Evolutionary conservation across 352 stramenopile species (phyloP).

Genomic region (Sclerospora graminicola): DNA sequence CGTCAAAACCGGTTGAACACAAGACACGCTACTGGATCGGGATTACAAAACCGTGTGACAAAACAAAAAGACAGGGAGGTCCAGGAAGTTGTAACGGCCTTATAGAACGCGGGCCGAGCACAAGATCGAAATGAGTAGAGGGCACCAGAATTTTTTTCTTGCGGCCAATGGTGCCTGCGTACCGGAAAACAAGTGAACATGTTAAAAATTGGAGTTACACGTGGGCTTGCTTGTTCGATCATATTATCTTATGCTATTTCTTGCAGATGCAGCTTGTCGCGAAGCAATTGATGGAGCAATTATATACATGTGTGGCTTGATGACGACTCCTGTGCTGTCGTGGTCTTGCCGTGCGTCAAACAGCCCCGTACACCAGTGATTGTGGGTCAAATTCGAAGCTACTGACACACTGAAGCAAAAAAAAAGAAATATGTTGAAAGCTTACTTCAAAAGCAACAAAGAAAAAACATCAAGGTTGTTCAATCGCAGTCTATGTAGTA

Average conservation of each 20-base stretch:
- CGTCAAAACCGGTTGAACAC: constrained; percentile 6
- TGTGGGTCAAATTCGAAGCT: too few relatives aligned
- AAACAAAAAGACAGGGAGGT: constrained; percentile 14
- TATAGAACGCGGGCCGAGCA: constrained; percentile 23
- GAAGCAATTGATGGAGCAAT: constrained; percentile 49
- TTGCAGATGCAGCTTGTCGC: constrained; percentile 29
- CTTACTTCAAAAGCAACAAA: too few relatives aligned
- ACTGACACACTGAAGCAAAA: too few relatives aligned
- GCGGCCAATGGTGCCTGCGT: constrained; percentile 17
- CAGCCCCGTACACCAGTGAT: too few relatives aligned
- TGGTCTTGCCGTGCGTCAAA: too few relatives aligned
- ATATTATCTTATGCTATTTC: not conserved
- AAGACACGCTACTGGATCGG: constrained; percentile 17
- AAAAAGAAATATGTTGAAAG: too few relatives aligned
- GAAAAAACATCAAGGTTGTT: too few relatives aligned
- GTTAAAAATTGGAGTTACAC: constrained; percentile 26
- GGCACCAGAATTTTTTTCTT: constrained; percentile 6
- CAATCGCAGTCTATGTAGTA: too few relatives aligned
- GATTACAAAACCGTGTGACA: too few relatives aligned
- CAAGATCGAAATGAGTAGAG: constrained; percentile 15
- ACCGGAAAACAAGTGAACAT: constrained; percentile 30
- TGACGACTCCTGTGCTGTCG: too few relatives aligned
- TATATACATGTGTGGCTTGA: constrained; percentile 36
- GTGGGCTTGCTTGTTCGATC: constrained; percentile 2
- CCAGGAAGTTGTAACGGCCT: constrained; percentile 13